Evolutionary conservation across 2,329 filamentous ascomycete species (phyloP).

Genomic region (Pestalotiopsis sp.): DNA sequence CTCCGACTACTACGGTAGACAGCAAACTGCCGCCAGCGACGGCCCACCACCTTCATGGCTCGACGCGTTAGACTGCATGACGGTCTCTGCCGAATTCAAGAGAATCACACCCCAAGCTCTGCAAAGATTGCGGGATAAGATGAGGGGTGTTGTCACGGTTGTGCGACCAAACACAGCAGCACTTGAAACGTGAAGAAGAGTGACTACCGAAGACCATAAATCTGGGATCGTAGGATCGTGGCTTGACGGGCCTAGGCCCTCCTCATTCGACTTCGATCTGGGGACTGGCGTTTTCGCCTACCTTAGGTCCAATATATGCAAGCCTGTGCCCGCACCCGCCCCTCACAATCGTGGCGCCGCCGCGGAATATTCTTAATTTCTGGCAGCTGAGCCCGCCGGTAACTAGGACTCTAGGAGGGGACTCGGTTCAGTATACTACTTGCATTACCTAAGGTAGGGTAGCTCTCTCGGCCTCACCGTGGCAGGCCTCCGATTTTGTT

Average conservation of each 20-base stretch:
- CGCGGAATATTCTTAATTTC: not conserved
- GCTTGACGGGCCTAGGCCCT: not conserved
- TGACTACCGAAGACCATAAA: not conserved
- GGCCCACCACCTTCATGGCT: not conserved
- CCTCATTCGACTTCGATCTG: not conserved
- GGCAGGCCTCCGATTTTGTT: not conserved
- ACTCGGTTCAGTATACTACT: no score
- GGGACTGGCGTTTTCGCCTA: not conserved
- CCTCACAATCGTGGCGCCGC: not conserved
- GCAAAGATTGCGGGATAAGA: not conserved
- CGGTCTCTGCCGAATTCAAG: not conserved
- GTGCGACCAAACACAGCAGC: not conserved
- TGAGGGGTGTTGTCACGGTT: not conserved
- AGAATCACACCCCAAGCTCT: not conserved
- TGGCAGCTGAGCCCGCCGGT: no score
- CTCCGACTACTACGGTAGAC: not conserved
- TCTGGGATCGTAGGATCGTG: not conserved
- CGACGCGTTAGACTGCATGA: not conserved
- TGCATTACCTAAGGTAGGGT: no score
- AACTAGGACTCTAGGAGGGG: no score
- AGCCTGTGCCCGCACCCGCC: not conserved
- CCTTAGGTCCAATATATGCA: not conserved
- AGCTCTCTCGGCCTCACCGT: not conserved
- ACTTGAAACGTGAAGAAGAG: not conserved
- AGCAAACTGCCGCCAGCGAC: not conserved